A percentile compares a stretch with the other conserved stretches of the same genome.
Evolutionary conservation across 2,329 filamentous ascomycete genomes (phyloP).

Genomic region (Xylaria arbuscula): DNA sequence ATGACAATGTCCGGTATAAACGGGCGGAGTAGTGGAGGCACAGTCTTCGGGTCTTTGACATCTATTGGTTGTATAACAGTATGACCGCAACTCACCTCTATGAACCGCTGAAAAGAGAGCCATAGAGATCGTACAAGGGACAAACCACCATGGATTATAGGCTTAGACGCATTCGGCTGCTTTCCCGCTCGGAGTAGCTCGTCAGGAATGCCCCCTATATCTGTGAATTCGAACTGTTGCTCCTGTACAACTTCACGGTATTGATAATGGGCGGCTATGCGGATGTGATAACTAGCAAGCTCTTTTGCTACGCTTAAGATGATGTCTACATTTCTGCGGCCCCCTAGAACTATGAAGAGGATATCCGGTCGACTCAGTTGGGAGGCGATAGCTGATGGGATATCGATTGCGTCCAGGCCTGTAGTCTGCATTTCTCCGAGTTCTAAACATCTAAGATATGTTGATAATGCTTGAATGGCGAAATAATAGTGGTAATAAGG

Average conservation of each 20-base stretch:
- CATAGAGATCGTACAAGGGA: background rate
- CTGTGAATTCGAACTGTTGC: background rate
- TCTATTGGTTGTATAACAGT: background rate
- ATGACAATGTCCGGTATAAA: background rate
- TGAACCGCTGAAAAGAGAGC: background rate
- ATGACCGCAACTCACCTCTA: background rate
- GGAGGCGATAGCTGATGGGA: background rate
- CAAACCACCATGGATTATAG: background rate
- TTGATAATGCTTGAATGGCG: background rate
- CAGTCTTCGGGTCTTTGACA: background rate
- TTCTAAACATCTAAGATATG: background rate
- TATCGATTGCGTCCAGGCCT: background rate
- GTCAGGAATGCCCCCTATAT: background rate
- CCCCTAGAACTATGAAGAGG: background rate
- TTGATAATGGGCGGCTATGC: background rate
- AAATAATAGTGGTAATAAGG: background rate
- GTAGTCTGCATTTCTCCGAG: background rate
- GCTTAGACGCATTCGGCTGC: background rate
- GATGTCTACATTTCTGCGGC: background rate
- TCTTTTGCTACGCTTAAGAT: background rate
- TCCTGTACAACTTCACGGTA: background rate
- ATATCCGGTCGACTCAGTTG: background rate
- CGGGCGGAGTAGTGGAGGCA: too few relatives aligned
- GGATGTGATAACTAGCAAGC: background rate
- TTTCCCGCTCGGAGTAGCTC: background rate